phyloP scores from a whole-genome alignment of 2,329 filamentous ascomycete species.

The Fusarium praegraminearum region DNA sequence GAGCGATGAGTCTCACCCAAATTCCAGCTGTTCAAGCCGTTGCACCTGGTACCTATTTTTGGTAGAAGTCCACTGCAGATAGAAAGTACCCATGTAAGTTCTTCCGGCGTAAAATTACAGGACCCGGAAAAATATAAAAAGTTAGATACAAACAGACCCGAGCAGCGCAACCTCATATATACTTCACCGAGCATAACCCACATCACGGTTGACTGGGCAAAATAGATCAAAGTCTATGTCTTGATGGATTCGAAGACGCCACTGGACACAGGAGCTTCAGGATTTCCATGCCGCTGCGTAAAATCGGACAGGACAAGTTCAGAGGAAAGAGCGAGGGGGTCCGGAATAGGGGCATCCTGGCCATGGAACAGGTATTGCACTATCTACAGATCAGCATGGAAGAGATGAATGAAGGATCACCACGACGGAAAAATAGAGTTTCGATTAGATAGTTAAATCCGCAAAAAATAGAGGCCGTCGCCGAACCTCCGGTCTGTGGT shows the following conservation, averaged over 20 bases:
- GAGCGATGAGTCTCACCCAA: neutral
- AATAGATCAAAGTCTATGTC: neutral
- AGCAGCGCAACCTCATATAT: neutral
- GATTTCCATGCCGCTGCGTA: neutral
- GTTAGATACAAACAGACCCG: neutral
- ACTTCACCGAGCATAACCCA: neutral
- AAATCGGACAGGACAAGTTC: neutral
- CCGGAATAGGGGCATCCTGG: neutral
- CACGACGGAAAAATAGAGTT: neutral
- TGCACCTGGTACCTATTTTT: neutral
- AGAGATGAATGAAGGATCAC: neutral
- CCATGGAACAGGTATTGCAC: too few species aligned
- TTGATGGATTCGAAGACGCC: neutral
- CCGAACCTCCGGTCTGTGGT: neutral
- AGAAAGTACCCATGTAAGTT: neutral
- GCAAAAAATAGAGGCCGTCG: neutral
- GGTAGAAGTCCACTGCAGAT: neutral
- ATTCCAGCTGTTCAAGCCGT: neutral
- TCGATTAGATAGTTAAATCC: neutral
- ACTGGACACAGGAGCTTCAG: neutral
- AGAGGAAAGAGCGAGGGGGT: neutral
- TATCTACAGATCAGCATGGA: neutral
- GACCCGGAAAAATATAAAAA: neutral
- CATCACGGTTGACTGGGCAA: neutral
- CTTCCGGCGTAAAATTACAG: neutral